Evolutionary conservation across 352 stramenopile species (phyloP).

Genomic region (Globisporangium ultimum): DNA sequence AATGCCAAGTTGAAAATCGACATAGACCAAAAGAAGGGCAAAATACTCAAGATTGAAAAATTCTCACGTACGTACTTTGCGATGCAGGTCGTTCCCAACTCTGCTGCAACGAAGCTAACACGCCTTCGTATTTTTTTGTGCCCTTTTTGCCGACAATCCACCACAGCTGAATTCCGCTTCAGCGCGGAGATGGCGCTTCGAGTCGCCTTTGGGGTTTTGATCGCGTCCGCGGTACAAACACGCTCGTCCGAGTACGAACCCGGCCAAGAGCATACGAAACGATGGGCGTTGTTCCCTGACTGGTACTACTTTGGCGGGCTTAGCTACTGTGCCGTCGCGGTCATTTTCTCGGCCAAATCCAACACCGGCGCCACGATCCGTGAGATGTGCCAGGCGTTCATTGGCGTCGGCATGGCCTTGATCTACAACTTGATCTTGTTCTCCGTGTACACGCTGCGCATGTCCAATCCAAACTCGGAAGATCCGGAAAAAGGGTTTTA

Average conservation of each 20-base stretch:
- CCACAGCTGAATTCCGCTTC: constrained; percentile 22
- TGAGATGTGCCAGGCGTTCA: constrained; percentile 35
- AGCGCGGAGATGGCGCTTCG: constrained; percentile 44
- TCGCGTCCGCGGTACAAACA: constrained; percentile 58
- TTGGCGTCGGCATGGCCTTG: constrained; percentile 44
- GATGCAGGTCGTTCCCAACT: background rate
- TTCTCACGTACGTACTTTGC: constrained; percentile 19
- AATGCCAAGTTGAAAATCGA: constrained; percentile 21
- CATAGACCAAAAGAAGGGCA: constrained; percentile 20
- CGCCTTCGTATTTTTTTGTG: too few relatives aligned
- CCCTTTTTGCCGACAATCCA: background rate
- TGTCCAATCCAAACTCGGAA: constrained; percentile 20
- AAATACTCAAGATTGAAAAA: constrained; percentile 14
- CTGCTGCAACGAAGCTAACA: too few relatives aligned
- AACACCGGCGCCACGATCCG: constrained; percentile 37
- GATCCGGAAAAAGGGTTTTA: constrained; percentile 31
- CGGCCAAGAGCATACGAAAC: constrained; percentile 24
- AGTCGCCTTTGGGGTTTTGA: constrained; percentile 46
- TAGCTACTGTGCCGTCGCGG: constrained; percentile 41
- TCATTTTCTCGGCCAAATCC: constrained; percentile 35
- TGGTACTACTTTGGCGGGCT: constrained; percentile 63
- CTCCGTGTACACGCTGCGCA: constrained; percentile 26
- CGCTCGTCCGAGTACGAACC: constrained; percentile 30
- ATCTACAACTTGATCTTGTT: constrained; percentile 69
- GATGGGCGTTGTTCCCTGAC: constrained; percentile 56